These are phyloP conservation scores for Musa balbisiana DNA, from an alignment of 202 grass and related monocot species.

Conservation along the genomic window DNA sequence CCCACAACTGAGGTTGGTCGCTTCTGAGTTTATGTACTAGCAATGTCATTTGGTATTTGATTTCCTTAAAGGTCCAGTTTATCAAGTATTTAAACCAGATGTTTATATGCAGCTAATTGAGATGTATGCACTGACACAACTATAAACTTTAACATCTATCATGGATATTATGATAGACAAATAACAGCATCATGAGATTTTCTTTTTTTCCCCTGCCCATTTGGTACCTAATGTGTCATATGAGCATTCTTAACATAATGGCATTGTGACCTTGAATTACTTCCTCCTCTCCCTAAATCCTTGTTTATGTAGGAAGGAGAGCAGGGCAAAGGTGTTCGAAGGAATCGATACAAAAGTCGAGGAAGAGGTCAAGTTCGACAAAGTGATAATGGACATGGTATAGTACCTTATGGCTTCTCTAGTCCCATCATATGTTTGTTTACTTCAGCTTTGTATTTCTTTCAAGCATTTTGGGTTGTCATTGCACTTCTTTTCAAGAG, in stretches of 20 bases:
- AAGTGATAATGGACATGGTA: constrained; percentile 47
- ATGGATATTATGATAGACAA: no score
- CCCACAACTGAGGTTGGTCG: constrained; percentile 17
- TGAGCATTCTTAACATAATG: no score
- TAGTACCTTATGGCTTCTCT: constrained; percentile 1
- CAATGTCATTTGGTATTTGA: constrained; percentile 1
- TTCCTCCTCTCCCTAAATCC: constrained; percentile 13
- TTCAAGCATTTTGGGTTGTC: constrained; percentile 8
- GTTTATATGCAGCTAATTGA: neutral
- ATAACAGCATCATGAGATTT: no score
- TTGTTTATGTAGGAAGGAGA: constrained; percentile 30
- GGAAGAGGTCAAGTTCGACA: constrained; percentile 45
- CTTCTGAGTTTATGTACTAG: neutral
- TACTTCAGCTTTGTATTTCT: neutral
- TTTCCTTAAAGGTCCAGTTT: neutral
- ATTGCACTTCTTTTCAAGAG: neutral
- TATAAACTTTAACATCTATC: no score
- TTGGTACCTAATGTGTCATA: no score
- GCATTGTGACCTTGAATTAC: neutral
- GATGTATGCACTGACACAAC: no score
- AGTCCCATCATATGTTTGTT: neutral
- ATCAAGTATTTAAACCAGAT: neutral
- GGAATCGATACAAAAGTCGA: constrained; percentile 33
- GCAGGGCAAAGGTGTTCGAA: constrained; percentile 40
- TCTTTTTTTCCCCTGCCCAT: no score